Base-by-base conservation (phyloP, 352 stramenopile genomes). In the Chrysophaeum taylorii region DNA sequence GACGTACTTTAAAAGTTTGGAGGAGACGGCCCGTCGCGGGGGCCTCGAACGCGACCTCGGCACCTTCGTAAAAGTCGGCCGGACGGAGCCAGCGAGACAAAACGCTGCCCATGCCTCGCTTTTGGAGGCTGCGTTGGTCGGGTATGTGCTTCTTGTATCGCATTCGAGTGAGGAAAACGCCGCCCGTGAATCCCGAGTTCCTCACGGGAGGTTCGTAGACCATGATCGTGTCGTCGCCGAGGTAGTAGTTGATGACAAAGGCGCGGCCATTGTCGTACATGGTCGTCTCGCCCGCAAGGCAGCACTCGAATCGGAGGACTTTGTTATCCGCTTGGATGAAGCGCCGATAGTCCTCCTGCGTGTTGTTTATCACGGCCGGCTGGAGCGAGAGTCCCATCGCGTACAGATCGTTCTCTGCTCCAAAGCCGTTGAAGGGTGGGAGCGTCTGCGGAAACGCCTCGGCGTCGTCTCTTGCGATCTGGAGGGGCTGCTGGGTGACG, bases 291-390 rank as follows among this genome's bases (percentile, higher is more conserved):
- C 15, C 15, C 2, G 18, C 64, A 39, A 52, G 37, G n/a, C 18
- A 39, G 37, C 36, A 57, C 36, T 81, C 76, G 71, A 82, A 86
- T 1, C 78, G 73, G 21, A 86, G 76, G 23, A 78, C 73, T 57
- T 86, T 83, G 27, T 70, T 75, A 36, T 75, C 78, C 21, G 64
- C 67, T 21, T 72, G 76, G 29, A 81, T 33, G 48, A 79, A 79
- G 29, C 74, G 75, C 0, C 94, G 92, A 68, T 92, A 84, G 27
- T 89, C 79, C 41, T 82, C 72, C 18, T 76, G 70, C 54, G 81
- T 82, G 61, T 70, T 57, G n/a, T 79, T 69, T 35, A 78, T 80
- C 14, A 70, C 76, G 0, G 54, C 43, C 42, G 77, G 75, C 64
- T 82, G 75, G 14, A 81, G 70, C 21, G 61, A 73, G n/a, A 78